Conservation (phyloP, 2,329 filamentous ascomycete genomes). For the Colletotrichum ledebouriae region DNA sequence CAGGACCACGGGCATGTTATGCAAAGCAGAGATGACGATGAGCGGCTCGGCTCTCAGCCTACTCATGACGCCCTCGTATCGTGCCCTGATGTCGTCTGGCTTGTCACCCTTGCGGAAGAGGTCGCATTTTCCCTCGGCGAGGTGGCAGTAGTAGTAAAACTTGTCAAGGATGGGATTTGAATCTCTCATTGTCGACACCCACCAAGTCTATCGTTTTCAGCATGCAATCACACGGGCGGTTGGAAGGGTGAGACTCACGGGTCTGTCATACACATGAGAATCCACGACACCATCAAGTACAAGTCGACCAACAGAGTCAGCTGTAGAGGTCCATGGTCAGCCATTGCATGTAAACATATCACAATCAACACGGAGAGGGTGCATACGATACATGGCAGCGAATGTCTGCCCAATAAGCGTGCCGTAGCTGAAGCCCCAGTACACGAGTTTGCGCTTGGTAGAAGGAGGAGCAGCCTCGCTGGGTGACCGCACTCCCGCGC, state of each 20-base stretch:
- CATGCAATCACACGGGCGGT: not conserved
- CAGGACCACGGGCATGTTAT: conserved; percentile 53
- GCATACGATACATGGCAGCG: conserved; percentile 53
- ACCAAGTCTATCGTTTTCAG: conserved; percentile 42
- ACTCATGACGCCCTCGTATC: conserved; percentile 51
- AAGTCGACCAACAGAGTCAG: conserved; percentile 49
- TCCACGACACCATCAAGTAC: conserved; percentile 50
- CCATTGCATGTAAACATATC: too few species aligned
- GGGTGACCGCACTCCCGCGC: conserved; percentile 6
- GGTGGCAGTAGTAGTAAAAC: conserved; percentile 63
- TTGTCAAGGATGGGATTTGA: conserved; percentile 59
- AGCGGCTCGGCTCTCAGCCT: conserved; percentile 52
- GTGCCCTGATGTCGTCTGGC: conserved; percentile 45
- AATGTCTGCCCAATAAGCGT: conserved; percentile 53
- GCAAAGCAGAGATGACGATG: conserved; percentile 47
- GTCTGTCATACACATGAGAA: conserved; percentile 52
- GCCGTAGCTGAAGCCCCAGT: conserved; percentile 56
- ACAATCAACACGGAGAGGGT: not conserved
- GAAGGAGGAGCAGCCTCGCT: conserved; percentile 23
- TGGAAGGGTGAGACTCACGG: conserved; percentile 32
- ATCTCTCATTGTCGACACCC: conserved; percentile 57
- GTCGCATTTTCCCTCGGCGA: conserved; percentile 55
- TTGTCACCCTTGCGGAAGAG: conserved; percentile 55
- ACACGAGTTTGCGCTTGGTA: conserved; percentile 47
- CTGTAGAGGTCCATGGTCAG: conserved; percentile 19